A percentile compares a stretch with the other conserved stretches of the same genome.
Conservation (phyloP, 306 rosid species). For the Vigna trinervia region DNA sequence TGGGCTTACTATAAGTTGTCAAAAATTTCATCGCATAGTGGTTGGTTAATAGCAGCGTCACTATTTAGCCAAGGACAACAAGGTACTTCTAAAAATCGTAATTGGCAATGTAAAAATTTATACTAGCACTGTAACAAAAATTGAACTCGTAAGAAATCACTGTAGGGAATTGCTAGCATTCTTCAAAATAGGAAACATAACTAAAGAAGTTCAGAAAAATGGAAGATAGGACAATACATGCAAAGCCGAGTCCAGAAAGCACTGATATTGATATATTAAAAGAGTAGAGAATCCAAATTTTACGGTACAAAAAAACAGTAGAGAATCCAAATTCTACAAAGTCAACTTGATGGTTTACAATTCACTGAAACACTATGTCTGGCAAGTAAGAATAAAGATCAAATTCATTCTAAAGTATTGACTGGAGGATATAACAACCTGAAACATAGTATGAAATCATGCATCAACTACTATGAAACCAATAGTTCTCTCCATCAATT, state of each 20-base stretch:
- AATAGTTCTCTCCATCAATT: slow-evolving; percentile 23
- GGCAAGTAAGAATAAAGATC: slow-evolving; percentile 22
- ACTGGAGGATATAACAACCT: not conserved
- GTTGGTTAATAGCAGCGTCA: not conserved
- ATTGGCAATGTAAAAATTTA: not conserved
- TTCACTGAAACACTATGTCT: slow-evolving; percentile 19
- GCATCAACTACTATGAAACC: slow-evolving; percentile 1
- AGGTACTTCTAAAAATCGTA: not conserved
- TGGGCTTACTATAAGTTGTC: not conserved
- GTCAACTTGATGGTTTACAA: slow-evolving; percentile 1
- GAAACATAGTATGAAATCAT: slow-evolving; percentile 10
- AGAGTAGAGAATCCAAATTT: too few species aligned
- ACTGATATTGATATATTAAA: too few species aligned
- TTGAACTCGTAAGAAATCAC: not conserved
- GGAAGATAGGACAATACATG: slow-evolving; percentile 1
- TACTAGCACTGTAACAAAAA: not conserved
- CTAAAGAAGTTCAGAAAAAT: not conserved
- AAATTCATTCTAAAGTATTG: slow-evolving; percentile 28
- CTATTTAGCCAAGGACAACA: too few species aligned
- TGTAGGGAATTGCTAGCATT: too few species aligned
- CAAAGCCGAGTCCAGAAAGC: not conserved
- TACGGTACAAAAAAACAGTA: too few species aligned
- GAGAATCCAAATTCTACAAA: too few species aligned
- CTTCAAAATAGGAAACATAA: not conserved
- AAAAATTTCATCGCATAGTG: not conserved